Percentiles rank a stretch among this genome's conserved stretches.
Evolutionary conservation across 768 basidiomycete species (phyloP).

Genomic region (Pleurotus platypus): DNA sequence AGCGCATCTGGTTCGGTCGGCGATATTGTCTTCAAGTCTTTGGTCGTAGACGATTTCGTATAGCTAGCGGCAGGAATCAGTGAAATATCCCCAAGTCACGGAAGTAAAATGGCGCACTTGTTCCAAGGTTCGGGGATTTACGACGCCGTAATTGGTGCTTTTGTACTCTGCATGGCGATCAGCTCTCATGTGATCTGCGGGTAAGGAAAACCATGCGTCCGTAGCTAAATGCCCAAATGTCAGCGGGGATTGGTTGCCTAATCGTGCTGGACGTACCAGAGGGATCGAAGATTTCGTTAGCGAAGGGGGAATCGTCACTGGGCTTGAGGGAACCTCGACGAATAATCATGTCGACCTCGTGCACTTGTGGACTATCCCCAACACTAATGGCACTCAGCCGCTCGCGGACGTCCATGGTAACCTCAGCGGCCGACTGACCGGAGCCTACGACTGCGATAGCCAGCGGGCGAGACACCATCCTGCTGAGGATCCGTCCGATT

Average conservation of each 20-base stretch:
- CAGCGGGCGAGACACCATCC: conserved; percentile 27
- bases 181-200: conserved; percentile 30
- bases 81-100: too few species aligned
- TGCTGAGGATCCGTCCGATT: conserved; percentile 29
- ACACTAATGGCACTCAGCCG: conserved; percentile 29
- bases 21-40: conserved; percentile 39
- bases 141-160: conserved; percentile 50
- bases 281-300: conserved; percentile 55
- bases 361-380: conserved; percentile 29
- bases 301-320: conserved; percentile 50
- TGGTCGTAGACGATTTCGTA: conserved; percentile 51
- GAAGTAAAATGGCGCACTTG: conserved; percentile 19
- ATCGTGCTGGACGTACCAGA: conserved; percentile 24
- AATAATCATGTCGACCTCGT: conserved; percentile 47
- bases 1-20: conserved; percentile 22
- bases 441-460: conserved; percentile 44
- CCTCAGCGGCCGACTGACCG: conserved; percentile 46
- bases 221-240: conserved; percentile 26
- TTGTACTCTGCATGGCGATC: conserved; percentile 39
- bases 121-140: conserved; percentile 46
- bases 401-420: conserved; percentile 38
- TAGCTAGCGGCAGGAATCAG: conserved; percentile 25
- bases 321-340: conserved; percentile 47
- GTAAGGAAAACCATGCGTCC: conserved; percentile 33
- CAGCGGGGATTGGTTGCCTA: too few species aligned